Evolutionary conservation across 768 basidiomycete genomes (phyloP).

Genomic region (Fomitopsis pulvina): DNA sequence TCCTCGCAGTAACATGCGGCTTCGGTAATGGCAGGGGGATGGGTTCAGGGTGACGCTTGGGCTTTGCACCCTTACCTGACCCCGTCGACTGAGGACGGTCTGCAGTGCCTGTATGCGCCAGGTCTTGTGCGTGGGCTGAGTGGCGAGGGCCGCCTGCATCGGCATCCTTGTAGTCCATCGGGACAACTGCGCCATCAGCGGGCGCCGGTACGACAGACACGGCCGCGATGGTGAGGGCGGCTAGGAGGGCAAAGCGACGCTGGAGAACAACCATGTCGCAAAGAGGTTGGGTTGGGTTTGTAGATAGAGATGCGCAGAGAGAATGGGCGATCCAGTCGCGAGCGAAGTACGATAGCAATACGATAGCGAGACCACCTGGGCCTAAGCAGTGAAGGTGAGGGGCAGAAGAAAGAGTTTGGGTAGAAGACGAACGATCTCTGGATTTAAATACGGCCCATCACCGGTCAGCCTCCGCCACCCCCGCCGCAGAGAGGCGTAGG

Average conservation of each 20-base stretch:
- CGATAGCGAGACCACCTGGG: conserved; percentile 48
- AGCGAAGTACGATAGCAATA: conserved; percentile 13
- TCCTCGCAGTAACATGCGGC: neutral
- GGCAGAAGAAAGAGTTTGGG: conserved; percentile 27
- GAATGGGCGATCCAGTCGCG: conserved; percentile 19
- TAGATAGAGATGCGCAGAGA: conserved; percentile 20
- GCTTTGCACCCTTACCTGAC: neutral
- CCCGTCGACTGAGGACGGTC: neutral
- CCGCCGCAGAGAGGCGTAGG: neutral
- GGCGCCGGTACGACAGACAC: conserved; percentile 30
- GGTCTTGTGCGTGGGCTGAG: conserved; percentile 4
- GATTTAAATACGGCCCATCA: conserved; percentile 13
- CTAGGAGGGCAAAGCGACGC: conserved; percentile 40
- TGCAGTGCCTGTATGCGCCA: neutral
- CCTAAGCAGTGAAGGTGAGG: conserved; percentile 30
- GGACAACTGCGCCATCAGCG: conserved; percentile 33
- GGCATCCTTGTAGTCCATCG: conserved; percentile 10
- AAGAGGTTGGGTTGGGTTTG: conserved; percentile 8
- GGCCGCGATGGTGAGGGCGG: conserved; percentile 39
- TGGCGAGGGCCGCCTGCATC: conserved; percentile 5
- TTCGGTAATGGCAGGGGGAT: neutral
- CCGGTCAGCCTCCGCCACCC: conserved; percentile 1
- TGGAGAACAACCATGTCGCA: conserved; percentile 44
- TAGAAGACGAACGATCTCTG: conserved; percentile 8
- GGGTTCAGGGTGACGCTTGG: neutral